Percentiles rank a stretch among this genome's conserved stretches.
Conservation (phyloP, 192 early-diverging fungal genomes). For the Coemansia sp. region DNA sequence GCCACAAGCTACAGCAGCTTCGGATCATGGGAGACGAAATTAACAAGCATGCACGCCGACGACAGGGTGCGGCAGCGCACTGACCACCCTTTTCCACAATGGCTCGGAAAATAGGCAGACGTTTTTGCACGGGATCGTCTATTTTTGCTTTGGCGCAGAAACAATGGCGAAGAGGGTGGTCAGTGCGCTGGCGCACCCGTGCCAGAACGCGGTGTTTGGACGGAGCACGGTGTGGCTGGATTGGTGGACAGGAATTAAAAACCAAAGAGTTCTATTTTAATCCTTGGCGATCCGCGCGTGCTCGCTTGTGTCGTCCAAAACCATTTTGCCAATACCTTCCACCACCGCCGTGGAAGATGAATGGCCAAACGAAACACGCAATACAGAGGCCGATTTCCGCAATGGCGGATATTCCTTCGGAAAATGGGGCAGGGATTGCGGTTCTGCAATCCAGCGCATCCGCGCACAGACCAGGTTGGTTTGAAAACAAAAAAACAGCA, state of each 20-base stretch:
- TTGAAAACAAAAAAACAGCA: neutral
- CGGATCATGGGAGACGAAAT: neutral
- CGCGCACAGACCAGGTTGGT: conserved; percentile 16
- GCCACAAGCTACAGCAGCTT: neutral
- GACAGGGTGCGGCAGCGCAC: neutral
- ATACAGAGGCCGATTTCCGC: neutral
- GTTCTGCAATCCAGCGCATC: neutral
- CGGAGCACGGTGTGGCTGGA: conserved; percentile 2
- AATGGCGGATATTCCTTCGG: neutral
- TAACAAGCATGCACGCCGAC: neutral
- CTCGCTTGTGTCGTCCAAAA: neutral
- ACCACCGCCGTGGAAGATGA: neutral
- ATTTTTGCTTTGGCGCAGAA: neutral
- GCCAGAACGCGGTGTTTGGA: neutral
- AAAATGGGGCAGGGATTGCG: neutral
- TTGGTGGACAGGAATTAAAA: conserved; percentile 1
- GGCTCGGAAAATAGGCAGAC: neutral
- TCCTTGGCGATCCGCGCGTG: conserved; percentile 13
- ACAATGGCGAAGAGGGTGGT: neutral
- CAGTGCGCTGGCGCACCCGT: neutral
- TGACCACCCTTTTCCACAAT: neutral
- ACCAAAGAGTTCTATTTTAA: conserved; percentile 8
- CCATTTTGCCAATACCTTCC: neutral
- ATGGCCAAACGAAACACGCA: neutral
- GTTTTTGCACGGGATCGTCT: neutral